These are phyloP conservation scores for Chernovozyma sophiae-reginae DNA, from an alignment of 1,139 yeast species.

Conservation along the genomic window DNA sequence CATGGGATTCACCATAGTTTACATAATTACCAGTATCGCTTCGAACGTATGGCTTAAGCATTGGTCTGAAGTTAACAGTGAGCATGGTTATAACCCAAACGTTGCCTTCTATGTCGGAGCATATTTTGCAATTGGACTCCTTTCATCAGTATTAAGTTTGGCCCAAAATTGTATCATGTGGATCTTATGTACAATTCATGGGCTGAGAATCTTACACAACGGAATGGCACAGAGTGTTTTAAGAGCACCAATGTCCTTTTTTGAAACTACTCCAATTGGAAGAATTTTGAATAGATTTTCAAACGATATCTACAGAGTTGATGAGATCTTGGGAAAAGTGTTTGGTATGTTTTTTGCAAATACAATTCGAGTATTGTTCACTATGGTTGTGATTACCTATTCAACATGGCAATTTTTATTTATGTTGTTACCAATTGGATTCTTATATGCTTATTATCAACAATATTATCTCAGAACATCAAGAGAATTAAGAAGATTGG, in stretches of 20 bases:
- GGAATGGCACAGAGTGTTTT: slow-evolving; percentile 76
- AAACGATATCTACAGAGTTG: slow-evolving; percentile 88
- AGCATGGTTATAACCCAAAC: slow-evolving; percentile 65
- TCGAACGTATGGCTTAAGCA: slow-evolving; percentile 90
- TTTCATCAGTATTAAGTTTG: slow-evolving; percentile 55
- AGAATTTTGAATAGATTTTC: slow-evolving; percentile 91
- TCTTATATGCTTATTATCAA: slow-evolving; percentile 79
- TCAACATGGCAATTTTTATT: slow-evolving; percentile 87
- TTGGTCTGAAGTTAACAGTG: slow-evolving; percentile 90
- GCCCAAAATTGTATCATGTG: slow-evolving; percentile 69
- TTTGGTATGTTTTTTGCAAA: slow-evolving; percentile 80
- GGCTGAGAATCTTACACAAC: slow-evolving; percentile 74
- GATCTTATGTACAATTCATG: slow-evolving; percentile 81
- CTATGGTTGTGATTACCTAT: slow-evolving; percentile 74
- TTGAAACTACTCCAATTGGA: slow-evolving; percentile 96
- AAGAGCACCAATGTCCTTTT: slow-evolving; percentile 94
- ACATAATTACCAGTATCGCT: slow-evolving; percentile 52
- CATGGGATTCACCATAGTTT: slow-evolving; percentile 43
- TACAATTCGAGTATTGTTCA: slow-evolving; percentile 69
- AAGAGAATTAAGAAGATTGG: slow-evolving; percentile 91
- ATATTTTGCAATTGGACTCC: slow-evolving; percentile 65
- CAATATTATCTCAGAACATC: slow-evolving; percentile 86
- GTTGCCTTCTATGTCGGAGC: slow-evolving; percentile 67
- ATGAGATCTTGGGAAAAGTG: slow-evolving; percentile 80
- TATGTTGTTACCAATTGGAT: slow-evolving; percentile 64